A percentile compares a stretch with the other conserved stretches of the same genome.
phyloP scores from a whole-genome alignment of 2,329 filamentous ascomycete species.

The Claviceps citrina region DNA sequence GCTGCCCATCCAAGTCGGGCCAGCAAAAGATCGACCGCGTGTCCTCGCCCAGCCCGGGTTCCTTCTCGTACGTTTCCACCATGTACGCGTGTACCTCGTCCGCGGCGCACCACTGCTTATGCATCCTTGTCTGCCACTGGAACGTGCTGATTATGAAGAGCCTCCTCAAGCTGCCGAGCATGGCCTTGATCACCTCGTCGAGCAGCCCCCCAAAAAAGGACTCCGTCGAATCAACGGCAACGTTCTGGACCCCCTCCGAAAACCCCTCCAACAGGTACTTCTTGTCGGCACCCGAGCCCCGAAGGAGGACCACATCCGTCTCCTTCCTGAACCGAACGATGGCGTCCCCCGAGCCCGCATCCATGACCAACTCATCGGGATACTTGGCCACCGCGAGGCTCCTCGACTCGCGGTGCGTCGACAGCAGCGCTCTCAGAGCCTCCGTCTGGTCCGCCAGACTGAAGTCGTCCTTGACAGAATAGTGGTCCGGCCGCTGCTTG shows the following conservation, averaged over 20 bases:
- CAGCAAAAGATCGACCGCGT: constrained; percentile 16
- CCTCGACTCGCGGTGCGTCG: constrained; percentile 22
- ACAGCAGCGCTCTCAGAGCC: constrained; percentile 16
- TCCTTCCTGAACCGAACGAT: constrained; percentile 17
- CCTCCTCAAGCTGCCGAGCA: constrained; percentile 14
- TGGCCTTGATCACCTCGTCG: not conserved
- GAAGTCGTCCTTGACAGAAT: constrained; percentile 10
- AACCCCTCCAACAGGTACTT: constrained; percentile 13
- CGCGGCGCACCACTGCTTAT: constrained; percentile 19
- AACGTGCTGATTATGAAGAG: constrained; percentile 12
- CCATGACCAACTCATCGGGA: constrained; percentile 19
- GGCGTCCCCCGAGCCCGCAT: constrained; percentile 11
- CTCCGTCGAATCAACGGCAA: constrained; percentile 11
- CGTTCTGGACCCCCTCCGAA: constrained; percentile 15
- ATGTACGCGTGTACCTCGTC: constrained; percentile 15
- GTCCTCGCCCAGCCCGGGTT: constrained; percentile 13
- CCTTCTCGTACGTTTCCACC: constrained; percentile 14
- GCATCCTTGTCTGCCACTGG: constrained; percentile 1
- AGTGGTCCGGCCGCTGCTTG: constrained; percentile 5
- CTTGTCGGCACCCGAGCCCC: constrained; percentile 2
- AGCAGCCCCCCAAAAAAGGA: constrained; percentile 2
- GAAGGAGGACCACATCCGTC: constrained; percentile 17
- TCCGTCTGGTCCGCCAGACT: constrained; percentile 16
- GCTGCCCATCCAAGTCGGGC: constrained; percentile 18
- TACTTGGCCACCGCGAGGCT: constrained; percentile 15